Percentiles rank a stretch among this genome's conserved stretches.
Evolutionary conservation across 345 rosid genomes (phyloP).

Genomic region (Bruguiera gymnorhiza): DNA sequence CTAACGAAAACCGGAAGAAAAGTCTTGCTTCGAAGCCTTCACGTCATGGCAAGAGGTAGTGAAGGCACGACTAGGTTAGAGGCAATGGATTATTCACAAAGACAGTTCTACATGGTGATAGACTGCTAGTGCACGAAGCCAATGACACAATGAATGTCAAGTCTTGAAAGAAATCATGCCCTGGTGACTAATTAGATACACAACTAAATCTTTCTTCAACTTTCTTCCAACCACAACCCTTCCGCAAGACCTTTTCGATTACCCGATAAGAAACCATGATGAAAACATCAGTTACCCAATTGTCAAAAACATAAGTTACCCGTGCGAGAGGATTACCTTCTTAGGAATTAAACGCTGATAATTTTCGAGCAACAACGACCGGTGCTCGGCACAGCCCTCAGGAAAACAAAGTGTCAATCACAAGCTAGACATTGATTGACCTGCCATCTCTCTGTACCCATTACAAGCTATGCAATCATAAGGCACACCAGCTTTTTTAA

Average conservation of each 20-base stretch:
- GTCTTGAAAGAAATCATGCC: too few species aligned
- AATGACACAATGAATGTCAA: too few species aligned
- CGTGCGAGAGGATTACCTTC: neutral
- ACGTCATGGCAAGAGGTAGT: too few species aligned
- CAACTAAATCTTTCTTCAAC: neutral
- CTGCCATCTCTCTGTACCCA: neutral
- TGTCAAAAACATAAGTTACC: constrained; percentile 8
- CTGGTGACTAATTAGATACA: too few species aligned
- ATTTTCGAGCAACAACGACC: constrained; percentile 10
- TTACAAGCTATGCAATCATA: neutral
- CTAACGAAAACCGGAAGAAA: too few species aligned
- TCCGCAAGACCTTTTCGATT: constrained; percentile 2
- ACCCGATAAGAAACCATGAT: neutral
- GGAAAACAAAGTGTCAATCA: constrained; percentile 21
- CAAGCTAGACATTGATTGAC: constrained; percentile 18
- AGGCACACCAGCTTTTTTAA: too few species aligned
- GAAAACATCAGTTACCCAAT: neutral
- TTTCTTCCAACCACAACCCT: neutral
- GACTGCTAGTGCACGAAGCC: too few species aligned
- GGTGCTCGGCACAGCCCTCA: constrained; percentile 13
- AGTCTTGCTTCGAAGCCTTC: too few species aligned
- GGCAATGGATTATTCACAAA: too few species aligned
- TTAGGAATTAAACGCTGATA: constrained; percentile 7
- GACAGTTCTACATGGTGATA: too few species aligned
- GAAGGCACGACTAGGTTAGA: too few species aligned